These are phyloP conservation scores for Heterobasidion annosum DNA, from an alignment of 1,284 basidiomycete genomes.

Conservation along the genomic window DNA sequence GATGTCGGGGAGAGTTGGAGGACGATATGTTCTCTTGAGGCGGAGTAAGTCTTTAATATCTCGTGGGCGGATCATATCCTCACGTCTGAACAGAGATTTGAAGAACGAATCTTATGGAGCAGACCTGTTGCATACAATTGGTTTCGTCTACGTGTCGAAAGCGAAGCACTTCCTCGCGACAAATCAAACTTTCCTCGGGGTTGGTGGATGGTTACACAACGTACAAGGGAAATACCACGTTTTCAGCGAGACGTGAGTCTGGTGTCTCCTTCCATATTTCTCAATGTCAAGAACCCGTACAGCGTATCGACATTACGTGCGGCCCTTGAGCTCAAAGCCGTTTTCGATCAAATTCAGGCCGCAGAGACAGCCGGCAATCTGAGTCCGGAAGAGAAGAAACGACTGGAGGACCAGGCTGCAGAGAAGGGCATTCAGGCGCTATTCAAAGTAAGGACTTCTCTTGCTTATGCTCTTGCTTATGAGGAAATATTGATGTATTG, in stretches of 20 bases:
- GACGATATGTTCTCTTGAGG: slow-evolving; percentile 76
- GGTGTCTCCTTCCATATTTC: no score
- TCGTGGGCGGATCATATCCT: no score
- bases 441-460: slow-evolving; percentile 59
- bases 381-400: slow-evolving; percentile 77
- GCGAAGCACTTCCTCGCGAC: slow-evolving; percentile 77
- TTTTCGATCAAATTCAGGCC: slow-evolving; percentile 93
- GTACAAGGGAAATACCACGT: slow-evolving; percentile 92
- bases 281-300: no score
- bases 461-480: no score
- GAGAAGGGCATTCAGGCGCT: slow-evolving; percentile 92
- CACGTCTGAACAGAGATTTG: slow-evolving; percentile 23
- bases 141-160: slow-evolving; percentile 84
- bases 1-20: slow-evolving; percentile 65
- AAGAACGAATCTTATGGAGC: slow-evolving; percentile 90
- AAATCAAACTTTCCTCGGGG: slow-evolving; percentile 69
- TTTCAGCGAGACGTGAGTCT: slow-evolving; percentile 80
- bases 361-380: slow-evolving; percentile 86
- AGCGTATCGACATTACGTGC: slow-evolving; percentile 85
- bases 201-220: slow-evolving; percentile 90
- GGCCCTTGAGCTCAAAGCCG: slow-evolving; percentile 88
- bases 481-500: neutral
- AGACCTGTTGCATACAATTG: slow-evolving; percentile 87
- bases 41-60: slow-evolving; percentile 46
- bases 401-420: slow-evolving; percentile 93